Evolutionary conservation across 108 stramenopile species (phyloP), one percentile per base, ranked within the genome.

Genomic region (Licmophora abbreviata): DNA sequence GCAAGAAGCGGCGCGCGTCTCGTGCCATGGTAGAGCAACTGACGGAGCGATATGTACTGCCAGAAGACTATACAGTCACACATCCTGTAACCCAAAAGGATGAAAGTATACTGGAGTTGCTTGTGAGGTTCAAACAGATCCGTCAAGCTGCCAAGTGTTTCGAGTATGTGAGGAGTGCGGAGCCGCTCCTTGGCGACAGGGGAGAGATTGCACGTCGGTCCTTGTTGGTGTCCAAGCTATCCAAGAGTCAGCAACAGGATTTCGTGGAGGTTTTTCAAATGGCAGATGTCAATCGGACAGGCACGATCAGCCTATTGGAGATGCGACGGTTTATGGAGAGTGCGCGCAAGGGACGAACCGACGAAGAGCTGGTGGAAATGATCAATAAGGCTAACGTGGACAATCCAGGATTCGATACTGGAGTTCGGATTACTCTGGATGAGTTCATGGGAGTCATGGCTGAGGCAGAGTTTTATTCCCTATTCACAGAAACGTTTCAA

Each of bases 391-490:
- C 81, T 17, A 70, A 80, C 3, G 46, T 31, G 8, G 10, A 20
- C 12, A 14, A 34, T 15, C 34, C 35, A 15, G 58, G 53, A 15
- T 54, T 72, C 18, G 77, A 74, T 43, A 65, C 61, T 6, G 76
- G 77, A 48, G 37, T 24, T 14, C 63, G 38, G 2, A 75, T 84
- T 33, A 66, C 41, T 48, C 57, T 58, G n/a, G 29, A 59, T 0
- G 83, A 84, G 35, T 84, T 84, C 44, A 58, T 84, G 66, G 83
- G 78, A 17, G 70, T 84, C 38, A 84, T 84, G 73, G 83, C 83
- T 41, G 78, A 84, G 49, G 83, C 83, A 0, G 83, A 84, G 43
- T 84, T 80, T 31, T 80, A 73, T 46, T 72, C 76, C 53, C 56
- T 84, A 27, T 84, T 84, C 57, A 63, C 63, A 27, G 83, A 84